Percentiles rank a stretch among this genome's conserved stretches.
Evolutionary conservation across 139 green algal species (phyloP).

Genomic region (Chlamydomonas sp.): DNA sequence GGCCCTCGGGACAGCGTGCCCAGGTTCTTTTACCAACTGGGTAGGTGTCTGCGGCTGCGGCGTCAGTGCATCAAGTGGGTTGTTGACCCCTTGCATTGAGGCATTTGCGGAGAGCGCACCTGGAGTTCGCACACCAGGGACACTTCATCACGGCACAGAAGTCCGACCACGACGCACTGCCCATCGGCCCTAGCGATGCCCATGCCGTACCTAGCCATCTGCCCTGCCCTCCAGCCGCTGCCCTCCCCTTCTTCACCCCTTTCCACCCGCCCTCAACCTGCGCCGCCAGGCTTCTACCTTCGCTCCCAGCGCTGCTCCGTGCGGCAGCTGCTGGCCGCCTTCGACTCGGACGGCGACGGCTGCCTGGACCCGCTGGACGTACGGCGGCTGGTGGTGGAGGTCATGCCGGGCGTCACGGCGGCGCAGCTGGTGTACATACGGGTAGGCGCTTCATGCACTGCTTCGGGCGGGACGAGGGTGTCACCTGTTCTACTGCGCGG

Average conservation of each 20-base stretch:
- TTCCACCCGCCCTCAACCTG: too few relatives aligned
- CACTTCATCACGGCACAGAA: too few relatives aligned
- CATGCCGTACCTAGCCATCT: too few relatives aligned
- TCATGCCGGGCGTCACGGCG: conserved; percentile 30
- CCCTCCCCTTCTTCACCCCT: too few relatives aligned
- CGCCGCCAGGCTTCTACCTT: conserved; percentile 11
- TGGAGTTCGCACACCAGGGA: too few relatives aligned
- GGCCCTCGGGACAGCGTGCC: conserved; percentile 29
- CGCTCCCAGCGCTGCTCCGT: conserved; percentile 12
- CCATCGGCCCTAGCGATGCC: too few relatives aligned
- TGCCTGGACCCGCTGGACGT: conserved; percentile 32
- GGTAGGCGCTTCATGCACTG: background rate
- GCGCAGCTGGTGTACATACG: conserved; percentile 50
- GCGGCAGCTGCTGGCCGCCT: conserved; percentile 22
- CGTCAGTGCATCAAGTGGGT: background rate
- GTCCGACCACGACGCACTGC: too few relatives aligned
- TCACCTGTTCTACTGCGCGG: too few relatives aligned
- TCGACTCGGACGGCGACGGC: conserved; percentile 33
- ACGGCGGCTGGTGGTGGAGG: conserved; percentile 18
- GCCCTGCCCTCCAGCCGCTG: too few relatives aligned
- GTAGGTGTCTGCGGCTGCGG: background rate
- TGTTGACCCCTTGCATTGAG: background rate
- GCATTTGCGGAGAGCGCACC: too few relatives aligned
- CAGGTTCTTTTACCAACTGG: conserved; percentile 34
- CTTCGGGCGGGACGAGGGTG: too few relatives aligned